Evolutionary conservation across 148 eudicot species (phyloP).

Genomic region (Oxyria digyna): DNA sequence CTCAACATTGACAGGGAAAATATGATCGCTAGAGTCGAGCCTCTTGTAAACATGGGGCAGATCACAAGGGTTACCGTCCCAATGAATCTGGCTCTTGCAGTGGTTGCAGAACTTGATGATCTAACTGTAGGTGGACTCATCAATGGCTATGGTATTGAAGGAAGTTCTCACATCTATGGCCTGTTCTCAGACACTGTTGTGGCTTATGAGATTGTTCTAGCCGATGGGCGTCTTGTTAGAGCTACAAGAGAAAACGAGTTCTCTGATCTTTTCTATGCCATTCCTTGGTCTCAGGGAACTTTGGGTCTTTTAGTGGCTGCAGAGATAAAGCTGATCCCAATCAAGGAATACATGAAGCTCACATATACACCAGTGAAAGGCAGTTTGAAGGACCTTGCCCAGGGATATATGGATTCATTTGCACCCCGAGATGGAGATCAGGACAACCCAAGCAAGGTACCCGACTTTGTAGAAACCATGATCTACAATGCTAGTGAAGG

Average conservation of each 20-base stretch:
- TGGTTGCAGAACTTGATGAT: slow-evolving; percentile 10
- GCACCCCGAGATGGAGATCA: slow-evolving; percentile 9
- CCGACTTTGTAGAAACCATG: slow-evolving; percentile 10
- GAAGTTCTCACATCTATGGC: slow-evolving; percentile 10
- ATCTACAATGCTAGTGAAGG: slow-evolving; percentile 4
- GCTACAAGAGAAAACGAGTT: slow-evolving; percentile 8
- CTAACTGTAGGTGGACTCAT: slow-evolving; percentile 10
- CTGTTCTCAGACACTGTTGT: slow-evolving; percentile 11
- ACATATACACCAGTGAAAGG: slow-evolving; percentile 9
- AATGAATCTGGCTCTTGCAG: slow-evolving; percentile 9
- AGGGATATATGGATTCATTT: slow-evolving; percentile 7
- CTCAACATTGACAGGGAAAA: slow-evolving; percentile 3
- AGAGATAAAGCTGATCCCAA: slow-evolving; percentile 10
- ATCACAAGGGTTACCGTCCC: slow-evolving; percentile 11
- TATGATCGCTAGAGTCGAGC: slow-evolving; percentile 10
- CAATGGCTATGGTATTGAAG: slow-evolving; percentile 11
- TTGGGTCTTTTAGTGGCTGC: slow-evolving; percentile 11
- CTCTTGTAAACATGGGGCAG: slow-evolving; percentile 11
- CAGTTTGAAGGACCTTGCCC: slow-evolving; percentile 3
- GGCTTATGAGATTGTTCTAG: slow-evolving; percentile 12
- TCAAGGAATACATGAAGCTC: slow-evolving; percentile 11
- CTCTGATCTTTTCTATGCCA: slow-evolving; percentile 11
- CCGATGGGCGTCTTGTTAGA: slow-evolving; percentile 10
- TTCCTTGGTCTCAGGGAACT: slow-evolving; percentile 12
- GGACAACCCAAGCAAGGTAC: slow-evolving; percentile 10